Percentiles rank a stretch among this genome's conserved stretches.
Evolutionary conservation across 805 yeast genomes (phyloP).

Genomic region (Starmerella geochares): DNA sequence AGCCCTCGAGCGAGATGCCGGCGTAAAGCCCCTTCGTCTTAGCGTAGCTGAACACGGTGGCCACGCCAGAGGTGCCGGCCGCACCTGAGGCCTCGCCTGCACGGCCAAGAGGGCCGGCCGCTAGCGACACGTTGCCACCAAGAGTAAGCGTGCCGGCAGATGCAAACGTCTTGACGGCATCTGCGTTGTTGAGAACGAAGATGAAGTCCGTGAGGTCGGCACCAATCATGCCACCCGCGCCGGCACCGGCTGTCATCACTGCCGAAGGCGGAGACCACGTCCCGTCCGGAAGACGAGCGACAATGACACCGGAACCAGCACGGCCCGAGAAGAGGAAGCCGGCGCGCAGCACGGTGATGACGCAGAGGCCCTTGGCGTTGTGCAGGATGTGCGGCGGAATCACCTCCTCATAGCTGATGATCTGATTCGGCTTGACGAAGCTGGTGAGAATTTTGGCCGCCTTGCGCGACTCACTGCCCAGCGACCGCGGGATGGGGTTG

Average conservation of each 20-base stretch:
- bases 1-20: conserved; percentile 94
- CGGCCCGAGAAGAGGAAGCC: conserved; percentile 94
- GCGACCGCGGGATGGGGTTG: conserved; percentile 88
- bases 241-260: conserved; percentile 92
- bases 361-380: conserved; percentile 85
- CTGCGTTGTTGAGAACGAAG: conserved; percentile 71
- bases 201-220: conserved; percentile 95
- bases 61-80: conserved; percentile 75
- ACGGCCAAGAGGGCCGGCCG: conserved; percentile 96
- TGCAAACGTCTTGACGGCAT: conserved; percentile 89
- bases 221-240: conserved; percentile 97
- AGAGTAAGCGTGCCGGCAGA: conserved; percentile 88
- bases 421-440: conserved; percentile 88
- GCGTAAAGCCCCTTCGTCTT: conserved; percentile 96
- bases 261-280: conserved; percentile 98
- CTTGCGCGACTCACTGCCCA: conserved; percentile 79
- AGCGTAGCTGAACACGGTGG: conserved; percentile 87
- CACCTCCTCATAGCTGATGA: conserved; percentile 73
- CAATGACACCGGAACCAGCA: conserved; percentile 94
- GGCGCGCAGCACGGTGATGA: conserved; percentile 90
- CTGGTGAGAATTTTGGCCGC: conserved; percentile 87
- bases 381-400: conserved; percentile 82
- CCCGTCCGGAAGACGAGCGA: conserved; percentile 89
- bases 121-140: conserved; percentile 90
- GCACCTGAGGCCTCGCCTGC: conserved; percentile 96